phyloP scores from a whole-genome alignment of 192 early-diverging fungal genomes.

The Pilobolus umbonatus region DNA sequence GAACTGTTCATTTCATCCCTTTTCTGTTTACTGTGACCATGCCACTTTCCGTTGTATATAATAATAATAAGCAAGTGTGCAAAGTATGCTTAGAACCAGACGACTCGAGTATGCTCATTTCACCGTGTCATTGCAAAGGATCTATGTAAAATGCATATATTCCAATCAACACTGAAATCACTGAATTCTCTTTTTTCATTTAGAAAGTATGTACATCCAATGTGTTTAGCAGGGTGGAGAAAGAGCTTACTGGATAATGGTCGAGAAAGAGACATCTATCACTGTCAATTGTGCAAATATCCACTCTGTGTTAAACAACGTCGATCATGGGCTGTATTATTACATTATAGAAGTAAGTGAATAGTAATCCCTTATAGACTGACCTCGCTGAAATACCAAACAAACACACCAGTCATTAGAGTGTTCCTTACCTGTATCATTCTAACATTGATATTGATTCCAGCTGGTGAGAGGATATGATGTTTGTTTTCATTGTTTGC shows the following conservation, averaged over 20 bases:
- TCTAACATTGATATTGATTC: conserved; percentile 22
- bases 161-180: background rate
- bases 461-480: conserved; percentile 18
- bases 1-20: no score
- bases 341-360: conserved; percentile 29
- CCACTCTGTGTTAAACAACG: conserved; percentile 15
- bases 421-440: conserved; percentile 15
- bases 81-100: conserved; percentile 38
- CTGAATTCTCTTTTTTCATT: background rate
- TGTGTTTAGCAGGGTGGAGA: conserved; percentile 32
- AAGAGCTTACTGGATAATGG: conserved; percentile 15
- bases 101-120: conserved; percentile 13
- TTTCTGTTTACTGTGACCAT: no score
- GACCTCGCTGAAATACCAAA: background rate
- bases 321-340: conserved; percentile 7
- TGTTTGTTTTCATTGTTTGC: no score
- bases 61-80: conserved; percentile 10
- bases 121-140: conserved; percentile 36
- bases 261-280: conserved; percentile 19
- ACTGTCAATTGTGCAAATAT: conserved; percentile 29
- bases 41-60: background rate
- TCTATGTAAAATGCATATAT: conserved; percentile 30
- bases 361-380: background rate
- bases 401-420: conserved; percentile 11
- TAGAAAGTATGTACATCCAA: conserved; percentile 36